Conservation (phyloP, 148 eudicot genomes). For the Spergularia bocconei region DNA sequence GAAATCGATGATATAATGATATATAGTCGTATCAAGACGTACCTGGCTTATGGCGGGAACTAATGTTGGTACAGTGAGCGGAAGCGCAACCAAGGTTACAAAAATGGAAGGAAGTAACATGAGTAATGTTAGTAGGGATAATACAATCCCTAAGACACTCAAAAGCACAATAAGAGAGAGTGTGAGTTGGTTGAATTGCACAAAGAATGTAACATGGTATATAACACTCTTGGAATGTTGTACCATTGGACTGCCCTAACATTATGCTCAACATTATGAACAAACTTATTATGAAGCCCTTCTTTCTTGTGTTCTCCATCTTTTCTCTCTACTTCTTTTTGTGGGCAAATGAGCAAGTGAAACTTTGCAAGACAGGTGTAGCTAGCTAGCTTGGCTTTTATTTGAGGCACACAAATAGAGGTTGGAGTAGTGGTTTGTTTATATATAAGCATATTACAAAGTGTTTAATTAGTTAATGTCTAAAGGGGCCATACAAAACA, state of each 20-base stretch:
- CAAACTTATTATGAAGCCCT: background rate
- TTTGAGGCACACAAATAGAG: background rate
- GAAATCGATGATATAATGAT: background rate
- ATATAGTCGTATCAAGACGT: background rate
- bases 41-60: conserved; percentile 36
- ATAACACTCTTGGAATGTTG: conserved; percentile 47
- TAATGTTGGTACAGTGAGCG: conserved; percentile 40
- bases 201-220: conserved; percentile 40
- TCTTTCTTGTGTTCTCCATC: background rate
- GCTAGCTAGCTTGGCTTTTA: background rate
- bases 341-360: background rate
- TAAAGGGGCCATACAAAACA: background rate
- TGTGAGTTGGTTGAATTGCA: conserved; percentile 44
- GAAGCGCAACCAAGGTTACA: conserved; percentile 50
- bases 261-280: conserved; percentile 8
- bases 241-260: conserved; percentile 12
- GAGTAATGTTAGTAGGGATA: conserved; percentile 28
- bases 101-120: conserved; percentile 32
- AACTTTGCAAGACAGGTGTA: conserved; percentile 16
- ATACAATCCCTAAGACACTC: conserved; percentile 44
- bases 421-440: background rate
- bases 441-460: background rate
- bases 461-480: background rate
- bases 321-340: background rate
- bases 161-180: conserved; percentile 45